Base-by-base conservation (phyloP, 75 land plant species). In the Cryptomeria japonica region DNA sequence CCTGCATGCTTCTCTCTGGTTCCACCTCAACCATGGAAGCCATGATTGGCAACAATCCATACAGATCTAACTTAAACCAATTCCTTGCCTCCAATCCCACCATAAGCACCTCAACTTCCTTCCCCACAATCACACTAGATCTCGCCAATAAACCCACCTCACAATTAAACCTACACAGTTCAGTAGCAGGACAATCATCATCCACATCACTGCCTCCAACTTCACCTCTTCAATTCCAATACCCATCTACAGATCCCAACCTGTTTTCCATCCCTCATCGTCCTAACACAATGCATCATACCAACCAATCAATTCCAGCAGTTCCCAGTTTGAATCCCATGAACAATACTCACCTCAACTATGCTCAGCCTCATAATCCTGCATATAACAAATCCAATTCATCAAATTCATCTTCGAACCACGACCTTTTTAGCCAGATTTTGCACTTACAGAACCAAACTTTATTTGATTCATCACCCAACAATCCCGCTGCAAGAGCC, bases 1-100 rank as follows among this genome's bases (percentile, higher is more conserved):
- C 99, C 5, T 87, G 83, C 90, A 96, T 96, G 97, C 90, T 96
- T 18, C 88, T 94, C 13, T 95, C 96, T 9, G 96, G 96, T 38
- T 93, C 95, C 19, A 83, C 86, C 70, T 87, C 88, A 9, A 82
- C 68, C 53, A 55, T 88, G 15, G 51, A 75, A 39, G 41, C 85
- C 55, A 70, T 85, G 53, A 51, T 51, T 77, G 49, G 78, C 58
- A 85, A 80, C 86, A 87, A 84, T 86, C 80, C 88, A 64, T 82
- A 88, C 41, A 92, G 92, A 0, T 84, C 91, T 47, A 88, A 90
- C 0, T 85, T 93, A 37, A 39, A 79, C 19, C 42, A 79, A 6
- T 89, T 90, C 38, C 93, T 94, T 2, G 55, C 55, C 16, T 51
- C 16, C 55, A 51, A 51, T 51, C 2, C 55, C 55, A 14, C 55